These are phyloP conservation scores for Suhomyces wounanorum DNA, from an alignment of 1,139 yeast genomes.

Conservation along the genomic window DNA sequence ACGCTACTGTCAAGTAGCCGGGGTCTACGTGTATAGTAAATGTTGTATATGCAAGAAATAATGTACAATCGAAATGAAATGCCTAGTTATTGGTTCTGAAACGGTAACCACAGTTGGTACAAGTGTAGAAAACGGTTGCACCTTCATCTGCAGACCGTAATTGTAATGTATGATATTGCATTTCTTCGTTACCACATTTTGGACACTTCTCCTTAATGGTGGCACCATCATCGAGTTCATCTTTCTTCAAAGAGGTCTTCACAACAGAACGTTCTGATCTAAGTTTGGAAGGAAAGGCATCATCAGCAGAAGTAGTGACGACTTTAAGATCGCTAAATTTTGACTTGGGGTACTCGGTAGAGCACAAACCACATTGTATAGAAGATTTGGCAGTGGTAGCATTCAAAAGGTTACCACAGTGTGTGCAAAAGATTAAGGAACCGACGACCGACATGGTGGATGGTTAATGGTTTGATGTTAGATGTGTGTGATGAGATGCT, in stretches of 20 bases:
- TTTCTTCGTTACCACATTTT: constrained; percentile 95
- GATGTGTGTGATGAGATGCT: constrained; percentile 8
- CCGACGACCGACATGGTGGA: constrained; percentile 86
- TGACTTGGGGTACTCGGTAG: constrained; percentile 55
- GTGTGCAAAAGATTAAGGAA: constrained; percentile 88
- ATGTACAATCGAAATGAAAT: constrained; percentile 11
- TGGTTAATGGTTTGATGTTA: not conserved
- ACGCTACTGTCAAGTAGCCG: constrained; percentile 46
- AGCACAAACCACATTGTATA: constrained; percentile 69
- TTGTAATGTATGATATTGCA: constrained; percentile 96
- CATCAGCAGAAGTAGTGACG: constrained; percentile 79
- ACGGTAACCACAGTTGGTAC: constrained; percentile 88
- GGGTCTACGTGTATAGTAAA: constrained; percentile 8
- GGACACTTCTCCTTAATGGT: constrained; percentile 97
- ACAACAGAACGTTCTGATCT: constrained; percentile 85
- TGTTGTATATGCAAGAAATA: constrained; percentile 9
- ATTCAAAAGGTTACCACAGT: constrained; percentile 88
- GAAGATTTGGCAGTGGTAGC: constrained; percentile 53
- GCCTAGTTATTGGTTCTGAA: constrained; percentile 84
- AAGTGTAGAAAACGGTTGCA: constrained; percentile 92
- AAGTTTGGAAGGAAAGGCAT: constrained; percentile 89
- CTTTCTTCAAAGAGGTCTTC: constrained; percentile 74
- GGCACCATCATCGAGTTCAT: constrained; percentile 91
- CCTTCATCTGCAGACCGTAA: constrained; percentile 99
- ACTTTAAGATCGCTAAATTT: constrained; percentile 80